Evolutionary conservation across 2,329 filamentous ascomycete genomes (phyloP), one percentile per base, ranked within the genome.

Genomic region (Hypoxylon sp.): DNA sequence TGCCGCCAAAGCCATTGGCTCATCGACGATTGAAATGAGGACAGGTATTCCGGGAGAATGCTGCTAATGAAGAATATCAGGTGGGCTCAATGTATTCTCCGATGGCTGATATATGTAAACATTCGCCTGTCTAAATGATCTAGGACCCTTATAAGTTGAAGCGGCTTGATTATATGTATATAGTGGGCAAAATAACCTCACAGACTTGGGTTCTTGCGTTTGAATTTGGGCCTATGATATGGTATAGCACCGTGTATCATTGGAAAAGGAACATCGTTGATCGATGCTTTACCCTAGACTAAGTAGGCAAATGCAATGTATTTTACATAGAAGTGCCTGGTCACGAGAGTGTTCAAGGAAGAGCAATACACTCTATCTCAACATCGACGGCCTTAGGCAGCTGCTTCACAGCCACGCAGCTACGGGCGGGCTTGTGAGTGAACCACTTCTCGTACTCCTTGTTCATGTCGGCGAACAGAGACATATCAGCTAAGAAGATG

Each of bases 401-500:
- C 75, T 92, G 89, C 86, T 96, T 94, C 72, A 97, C 94, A 4
- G 93, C 93, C 59, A 97, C 93, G 79, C 93, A 97, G 82, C 91
- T 94, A 74, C 93, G 88, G n/a, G 93, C 92, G 19, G 93, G 93
- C 87, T 93, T 94, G 83, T 93, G 91, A 67, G 86, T 82, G 81
- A 95, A 94, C 86, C 90, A 93, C 82, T 93, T 91, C 80, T 90
- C 91, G 80, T 96, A 97, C 77, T 93, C 91, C 72, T 86, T 86
- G 82, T 97, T 97, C 92, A 97, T 93, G 79, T 89, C 89, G 54
- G 87, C 90, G 78, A 98, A 98, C 82, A 96, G 87, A 70, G 86
- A 88, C 95, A 98, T 98, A 81, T 97, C 92, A 55, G 92, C 91
- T 69, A 98, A 84, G 87, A 98, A 98, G 78, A 97, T 91, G 79